phyloP scores from a whole-genome alignment of 2,329 filamentous ascomycete species.

The Nothomitra cinnamomea region DNA sequence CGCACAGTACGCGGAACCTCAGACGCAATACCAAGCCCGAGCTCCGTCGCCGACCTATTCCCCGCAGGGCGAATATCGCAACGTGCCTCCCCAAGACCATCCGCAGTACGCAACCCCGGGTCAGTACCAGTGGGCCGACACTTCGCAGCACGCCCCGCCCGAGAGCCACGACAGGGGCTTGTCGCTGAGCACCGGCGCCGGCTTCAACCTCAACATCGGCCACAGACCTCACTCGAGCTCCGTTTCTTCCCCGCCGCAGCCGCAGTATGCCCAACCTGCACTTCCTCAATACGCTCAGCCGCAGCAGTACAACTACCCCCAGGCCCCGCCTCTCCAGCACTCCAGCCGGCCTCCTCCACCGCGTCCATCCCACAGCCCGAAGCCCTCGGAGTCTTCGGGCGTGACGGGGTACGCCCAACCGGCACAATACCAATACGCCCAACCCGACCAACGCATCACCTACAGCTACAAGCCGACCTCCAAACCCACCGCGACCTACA shows the following conservation, averaged over 20 bases:
- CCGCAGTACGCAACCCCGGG: constrained; percentile 1
- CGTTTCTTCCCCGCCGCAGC: not conserved
- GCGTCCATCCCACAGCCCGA: not conserved
- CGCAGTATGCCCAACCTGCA: constrained; percentile 1
- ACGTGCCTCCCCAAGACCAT: not conserved
- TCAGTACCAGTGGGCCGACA: constrained; percentile 2
- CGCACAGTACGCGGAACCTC: not conserved
- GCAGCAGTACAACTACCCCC: constrained; percentile 4
- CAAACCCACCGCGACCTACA: not conserved
- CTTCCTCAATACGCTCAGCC: constrained; percentile 5
- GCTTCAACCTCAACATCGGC: not conserved
- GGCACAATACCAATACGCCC: constrained; percentile 3
- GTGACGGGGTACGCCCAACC: constrained; percentile 2
- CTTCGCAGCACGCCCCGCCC: not conserved
- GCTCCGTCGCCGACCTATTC: not conserved
- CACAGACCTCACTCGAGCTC: not conserved
- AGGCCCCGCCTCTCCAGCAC: not conserved
- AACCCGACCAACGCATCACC: constrained; percentile 4
- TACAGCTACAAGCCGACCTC: constrained; percentile 2
- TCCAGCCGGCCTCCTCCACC: not conserved
- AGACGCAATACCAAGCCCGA: not conserved
- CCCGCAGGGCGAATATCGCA: not conserved
- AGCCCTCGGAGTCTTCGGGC: not conserved
- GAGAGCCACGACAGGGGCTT: not conserved
- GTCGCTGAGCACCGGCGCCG: not conserved